Conservation (phyloP, 2,329 filamentous ascomycete species). For the Fusarium floridanum region DNA sequence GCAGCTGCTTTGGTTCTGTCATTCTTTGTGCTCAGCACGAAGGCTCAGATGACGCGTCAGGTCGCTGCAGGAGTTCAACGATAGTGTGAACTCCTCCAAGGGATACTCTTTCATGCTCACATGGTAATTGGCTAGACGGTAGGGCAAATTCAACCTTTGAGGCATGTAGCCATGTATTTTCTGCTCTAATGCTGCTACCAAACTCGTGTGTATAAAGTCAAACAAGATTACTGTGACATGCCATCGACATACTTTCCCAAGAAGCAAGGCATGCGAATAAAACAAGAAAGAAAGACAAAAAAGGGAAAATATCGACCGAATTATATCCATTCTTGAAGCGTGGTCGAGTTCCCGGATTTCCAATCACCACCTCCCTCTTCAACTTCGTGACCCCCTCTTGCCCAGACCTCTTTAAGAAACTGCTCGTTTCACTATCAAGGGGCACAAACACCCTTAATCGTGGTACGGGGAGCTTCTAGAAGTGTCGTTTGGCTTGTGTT, state of each 20-base stretch:
- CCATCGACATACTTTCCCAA: background rate
- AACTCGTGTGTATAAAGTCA: background rate
- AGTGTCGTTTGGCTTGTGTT: background rate
- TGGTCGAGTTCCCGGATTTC: background rate
- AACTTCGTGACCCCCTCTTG: background rate
- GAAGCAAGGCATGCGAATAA: background rate
- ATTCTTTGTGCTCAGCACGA: no score
- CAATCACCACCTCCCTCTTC: background rate
- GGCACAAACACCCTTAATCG: background rate
- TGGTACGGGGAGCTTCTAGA: background rate
- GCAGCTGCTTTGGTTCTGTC: no score
- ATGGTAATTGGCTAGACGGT: background rate
- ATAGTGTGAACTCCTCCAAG: no score
- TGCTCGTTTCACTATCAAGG: background rate
- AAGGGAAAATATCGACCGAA: background rate
- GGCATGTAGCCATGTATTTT: background rate
- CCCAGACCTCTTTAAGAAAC: background rate
- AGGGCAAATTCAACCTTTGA: background rate
- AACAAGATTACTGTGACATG: background rate
- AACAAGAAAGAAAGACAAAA: background rate
- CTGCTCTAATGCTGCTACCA: background rate
- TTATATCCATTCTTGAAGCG: background rate
- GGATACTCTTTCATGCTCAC: no score
- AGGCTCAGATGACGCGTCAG: background rate
- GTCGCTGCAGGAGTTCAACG: background rate